Percentiles rank a stretch among this genome's conserved stretches.
phyloP scores from a whole-genome alignment of 306 rosid genomes.

The Hippophae tibetana region DNA sequence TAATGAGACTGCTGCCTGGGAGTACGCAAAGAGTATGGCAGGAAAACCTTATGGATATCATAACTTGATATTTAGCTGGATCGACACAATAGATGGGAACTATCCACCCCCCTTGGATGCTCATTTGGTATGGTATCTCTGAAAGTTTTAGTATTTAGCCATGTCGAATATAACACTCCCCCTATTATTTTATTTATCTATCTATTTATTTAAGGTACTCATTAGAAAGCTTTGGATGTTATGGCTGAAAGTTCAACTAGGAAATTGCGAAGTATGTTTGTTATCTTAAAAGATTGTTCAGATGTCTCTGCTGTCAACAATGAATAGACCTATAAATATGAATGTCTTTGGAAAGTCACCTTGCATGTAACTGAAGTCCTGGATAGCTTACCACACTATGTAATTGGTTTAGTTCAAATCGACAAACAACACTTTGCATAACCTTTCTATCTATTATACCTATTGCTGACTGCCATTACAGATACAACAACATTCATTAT shows the following conservation, averaged over 20 bases:
- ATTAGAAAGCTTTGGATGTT: too few relatives aligned
- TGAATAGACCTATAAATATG: too few relatives aligned
- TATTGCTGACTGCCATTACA: not conserved
- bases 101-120: slow-evolving; percentile 98
- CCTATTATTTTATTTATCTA: too few relatives aligned
- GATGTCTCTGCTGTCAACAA: too few relatives aligned
- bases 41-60: slow-evolving; percentile 93
- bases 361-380: not conserved
- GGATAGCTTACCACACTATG: not conserved
- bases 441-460: not conserved
- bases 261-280: too few relatives aligned
- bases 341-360: too few relatives aligned
- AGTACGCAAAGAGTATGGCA: slow-evolving; percentile 75
- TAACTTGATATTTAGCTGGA: slow-evolving; percentile 96
- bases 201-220: too few relatives aligned
- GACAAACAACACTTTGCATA: not conserved
- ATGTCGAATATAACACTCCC: not conserved
- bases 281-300: too few relatives aligned
- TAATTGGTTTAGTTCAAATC: not conserved
- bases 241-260: too few relatives aligned
- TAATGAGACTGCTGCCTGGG: slow-evolving; percentile 97
- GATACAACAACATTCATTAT: not conserved
- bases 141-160: slow-evolving; percentile 11
- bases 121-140: slow-evolving; percentile 49
- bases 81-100: slow-evolving; percentile 63